Evolutionary conservation across 306 rosid species (phyloP).

Genomic region (Cucurbita argyrosperma): DNA sequence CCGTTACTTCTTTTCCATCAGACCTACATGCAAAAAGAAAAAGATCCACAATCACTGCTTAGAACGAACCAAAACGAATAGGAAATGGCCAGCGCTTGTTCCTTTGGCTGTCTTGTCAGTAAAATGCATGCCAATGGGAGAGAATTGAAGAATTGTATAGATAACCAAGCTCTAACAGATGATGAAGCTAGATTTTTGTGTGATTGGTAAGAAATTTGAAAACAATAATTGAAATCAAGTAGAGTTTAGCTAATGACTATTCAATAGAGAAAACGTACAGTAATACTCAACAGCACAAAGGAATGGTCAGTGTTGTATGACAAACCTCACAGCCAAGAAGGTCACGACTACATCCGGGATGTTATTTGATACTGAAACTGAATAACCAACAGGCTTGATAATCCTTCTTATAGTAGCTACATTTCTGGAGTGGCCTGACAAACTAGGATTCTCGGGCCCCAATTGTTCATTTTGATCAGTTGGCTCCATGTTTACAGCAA

Average conservation of each 20-base stretch:
- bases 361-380: conserved; percentile 39
- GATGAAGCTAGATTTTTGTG: background rate
- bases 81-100: background rate
- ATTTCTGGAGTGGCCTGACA: conserved; percentile 22
- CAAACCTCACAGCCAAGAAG: conserved; percentile 69
- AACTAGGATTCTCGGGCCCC: conserved; percentile 12
- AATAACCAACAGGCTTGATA: conserved; percentile 62
- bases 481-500: conserved; percentile 11
- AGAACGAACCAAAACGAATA: background rate
- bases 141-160: background rate
- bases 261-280: background rate
- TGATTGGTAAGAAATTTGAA: background rate
- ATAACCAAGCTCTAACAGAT: background rate
- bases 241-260: background rate
- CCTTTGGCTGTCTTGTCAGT: background rate
- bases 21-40: conserved; percentile 29
- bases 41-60: background rate
- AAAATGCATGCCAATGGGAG: background rate
- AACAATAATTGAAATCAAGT: no score
- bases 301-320: background rate
- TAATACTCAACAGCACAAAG: background rate
- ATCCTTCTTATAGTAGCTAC: conserved; percentile 46
- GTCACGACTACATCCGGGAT: conserved; percentile 46
- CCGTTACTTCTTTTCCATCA: conserved; percentile 71
- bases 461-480: conserved; percentile 10